Evolutionary conservation across 306 rosid species (phyloP).

Genomic region (Rubus parviflorus): DNA sequence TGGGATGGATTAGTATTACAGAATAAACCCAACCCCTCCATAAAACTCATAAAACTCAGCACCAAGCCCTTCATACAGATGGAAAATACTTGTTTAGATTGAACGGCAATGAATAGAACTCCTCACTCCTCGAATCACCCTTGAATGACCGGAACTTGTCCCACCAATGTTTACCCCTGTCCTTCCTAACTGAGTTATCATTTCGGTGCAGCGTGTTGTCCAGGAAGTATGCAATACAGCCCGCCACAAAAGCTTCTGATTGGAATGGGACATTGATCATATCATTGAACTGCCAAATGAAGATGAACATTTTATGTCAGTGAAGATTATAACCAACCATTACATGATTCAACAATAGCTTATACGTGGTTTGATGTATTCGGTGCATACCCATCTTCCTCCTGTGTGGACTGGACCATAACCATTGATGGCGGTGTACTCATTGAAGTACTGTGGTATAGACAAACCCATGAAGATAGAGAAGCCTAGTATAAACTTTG

Average conservation of each 20-base stretch:
- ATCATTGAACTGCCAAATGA: constrained; percentile 75
- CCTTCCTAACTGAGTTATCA: constrained; percentile 63
- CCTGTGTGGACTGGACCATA: constrained; percentile 88
- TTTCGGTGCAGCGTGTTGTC: constrained; percentile 81
- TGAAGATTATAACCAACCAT: neutral
- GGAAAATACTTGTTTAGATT: constrained; percentile 96
- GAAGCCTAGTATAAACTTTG: constrained; percentile 82
- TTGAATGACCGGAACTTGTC: constrained; percentile 79
- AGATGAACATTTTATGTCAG: constrained; percentile 7
- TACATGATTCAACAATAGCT: constrained; percentile 15
- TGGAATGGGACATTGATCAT: constrained; percentile 88
- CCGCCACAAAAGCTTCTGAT: constrained; percentile 93
- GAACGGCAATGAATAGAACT: constrained; percentile 92
- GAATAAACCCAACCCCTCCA: constrained; percentile 19
- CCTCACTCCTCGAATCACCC: constrained; percentile 83
- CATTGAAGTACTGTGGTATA: constrained; percentile 92
- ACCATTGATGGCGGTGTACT: constrained; percentile 72
- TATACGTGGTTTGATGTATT: constrained; percentile 2
- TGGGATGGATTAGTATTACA: constrained; percentile 26
- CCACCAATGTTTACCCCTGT: constrained; percentile 99
- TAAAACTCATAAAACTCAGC: constrained; percentile 2
- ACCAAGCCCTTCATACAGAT: constrained; percentile 57
- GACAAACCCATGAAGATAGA: constrained; percentile 93
- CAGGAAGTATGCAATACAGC: constrained; percentile 73
- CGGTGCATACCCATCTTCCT: constrained; percentile 82